phyloP scores from a whole-genome alignment of 805 yeast species.

The Zygosaccharomyces lentus region DNA sequence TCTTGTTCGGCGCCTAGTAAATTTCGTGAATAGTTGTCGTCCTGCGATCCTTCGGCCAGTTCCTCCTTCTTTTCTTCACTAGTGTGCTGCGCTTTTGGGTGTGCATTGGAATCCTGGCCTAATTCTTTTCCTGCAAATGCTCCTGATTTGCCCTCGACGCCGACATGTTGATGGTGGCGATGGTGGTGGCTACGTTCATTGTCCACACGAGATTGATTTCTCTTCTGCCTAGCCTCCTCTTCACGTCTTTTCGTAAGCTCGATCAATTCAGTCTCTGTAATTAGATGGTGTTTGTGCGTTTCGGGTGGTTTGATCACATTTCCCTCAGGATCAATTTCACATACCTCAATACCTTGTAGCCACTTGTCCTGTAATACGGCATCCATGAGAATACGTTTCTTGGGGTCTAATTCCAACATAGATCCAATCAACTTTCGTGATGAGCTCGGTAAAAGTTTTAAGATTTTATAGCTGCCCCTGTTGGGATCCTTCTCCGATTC shows the following conservation, averaged over 20 bases:
- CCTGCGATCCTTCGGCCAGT: not conserved
- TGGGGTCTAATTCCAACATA: constrained; percentile 63
- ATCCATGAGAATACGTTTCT: constrained; percentile 52
- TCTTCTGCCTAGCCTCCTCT: constrained; percentile 25
- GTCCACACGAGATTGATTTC: constrained; percentile 10
- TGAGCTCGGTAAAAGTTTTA: constrained; percentile 65
- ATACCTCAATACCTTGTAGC: constrained; percentile 51
- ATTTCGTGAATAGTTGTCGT: not conserved
- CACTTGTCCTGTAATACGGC: constrained; percentile 57
- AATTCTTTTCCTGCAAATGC: not conserved
- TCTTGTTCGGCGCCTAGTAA: not conserved
- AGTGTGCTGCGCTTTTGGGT: not conserved
- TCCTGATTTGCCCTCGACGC: not conserved
- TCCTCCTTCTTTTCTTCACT: not conserved
- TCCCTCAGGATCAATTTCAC: constrained; percentile 37
- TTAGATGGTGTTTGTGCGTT: constrained; percentile 61
- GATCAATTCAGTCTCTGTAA: constrained; percentile 59
- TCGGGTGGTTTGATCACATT: constrained; percentile 25
- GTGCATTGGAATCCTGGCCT: not conserved
- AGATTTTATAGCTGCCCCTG: constrained; percentile 67
- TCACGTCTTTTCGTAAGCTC: constrained; percentile 38
- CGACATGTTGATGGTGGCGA: constrained; percentile 5
- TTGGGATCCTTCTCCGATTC: constrained; percentile 41
- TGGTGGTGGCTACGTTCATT: constrained; percentile 5
- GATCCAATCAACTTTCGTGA: constrained; percentile 56